These are phyloP conservation scores for Ascochyta viciae-villosae DNA, from an alignment of 2,329 filamentous ascomycete species.

Conservation along the genomic window DNA sequence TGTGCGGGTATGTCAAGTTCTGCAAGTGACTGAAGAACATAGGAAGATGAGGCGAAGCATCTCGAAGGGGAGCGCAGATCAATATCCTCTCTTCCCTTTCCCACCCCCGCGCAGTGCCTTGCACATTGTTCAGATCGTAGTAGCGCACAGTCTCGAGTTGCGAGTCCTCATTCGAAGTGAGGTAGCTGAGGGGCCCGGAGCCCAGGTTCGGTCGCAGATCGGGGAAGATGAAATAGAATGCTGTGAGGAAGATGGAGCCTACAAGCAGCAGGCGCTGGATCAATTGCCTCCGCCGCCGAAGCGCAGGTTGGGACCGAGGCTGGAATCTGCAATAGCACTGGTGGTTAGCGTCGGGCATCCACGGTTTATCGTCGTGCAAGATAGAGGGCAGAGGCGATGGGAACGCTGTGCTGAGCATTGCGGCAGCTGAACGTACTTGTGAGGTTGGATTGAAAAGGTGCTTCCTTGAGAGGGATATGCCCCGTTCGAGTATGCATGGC, in stretches of 20 bases:
- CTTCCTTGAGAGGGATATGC: slow-evolving; percentile 70
- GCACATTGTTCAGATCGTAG: slow-evolving; percentile 91
- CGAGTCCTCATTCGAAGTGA: slow-evolving; percentile 71
- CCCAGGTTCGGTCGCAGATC: slow-evolving; percentile 71
- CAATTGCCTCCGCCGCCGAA: slow-evolving; percentile 76
- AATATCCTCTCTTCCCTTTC: slow-evolving; percentile 95
- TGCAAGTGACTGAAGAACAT: slow-evolving; percentile 99
- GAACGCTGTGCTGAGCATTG: slow-evolving; percentile 33
- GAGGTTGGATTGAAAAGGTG: slow-evolving; percentile 86
- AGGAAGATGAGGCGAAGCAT: slow-evolving; percentile 86
- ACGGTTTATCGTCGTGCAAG: slow-evolving; percentile 25
- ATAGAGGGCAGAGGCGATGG: slow-evolving; percentile 26
- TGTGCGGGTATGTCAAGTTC: slow-evolving; percentile 97
- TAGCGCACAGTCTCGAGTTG: slow-evolving; percentile 95
- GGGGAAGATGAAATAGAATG: slow-evolving; percentile 76
- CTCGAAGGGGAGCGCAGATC: slow-evolving; percentile 90
- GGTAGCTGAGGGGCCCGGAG: slow-evolving; percentile 70
- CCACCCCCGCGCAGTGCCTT: slow-evolving; percentile 92
- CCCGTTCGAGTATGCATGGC: slow-evolving; percentile 87
- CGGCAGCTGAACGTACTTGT: slow-evolving; percentile 69
- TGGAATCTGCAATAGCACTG: slow-evolving; percentile 71
- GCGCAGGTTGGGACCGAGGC: slow-evolving; percentile 76
- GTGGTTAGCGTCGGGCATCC: slow-evolving; percentile 40
- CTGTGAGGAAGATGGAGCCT: slow-evolving; percentile 63
- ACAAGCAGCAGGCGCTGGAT: slow-evolving; percentile 70